Conservation (phyloP, 2,329 filamentous ascomycete genomes). For the Fusarium coffeatum region DNA sequence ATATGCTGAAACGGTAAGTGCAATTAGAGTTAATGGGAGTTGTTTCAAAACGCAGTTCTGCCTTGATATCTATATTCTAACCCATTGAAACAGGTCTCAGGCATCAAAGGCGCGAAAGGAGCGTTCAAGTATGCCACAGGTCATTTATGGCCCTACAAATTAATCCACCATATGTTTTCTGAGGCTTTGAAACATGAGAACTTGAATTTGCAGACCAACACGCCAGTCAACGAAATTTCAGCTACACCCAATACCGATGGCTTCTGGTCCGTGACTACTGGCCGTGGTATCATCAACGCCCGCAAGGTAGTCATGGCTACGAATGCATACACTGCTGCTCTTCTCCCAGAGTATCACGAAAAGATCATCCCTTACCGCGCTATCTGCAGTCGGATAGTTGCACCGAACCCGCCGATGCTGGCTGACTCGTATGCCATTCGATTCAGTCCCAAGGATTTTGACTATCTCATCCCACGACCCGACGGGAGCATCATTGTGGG, state of each 20-base stretch:
- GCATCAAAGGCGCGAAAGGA: constrained; percentile 28
- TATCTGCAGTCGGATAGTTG: constrained; percentile 50
- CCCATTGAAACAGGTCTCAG: too few species aligned
- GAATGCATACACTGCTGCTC: constrained; percentile 1
- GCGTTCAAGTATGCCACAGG: constrained; percentile 49
- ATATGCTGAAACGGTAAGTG: constrained; percentile 41
- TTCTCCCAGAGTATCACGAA: constrained; percentile 57
- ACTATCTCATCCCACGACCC: constrained; percentile 57
- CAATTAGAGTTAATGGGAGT: fast-evolving
- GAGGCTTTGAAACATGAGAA: constrained; percentile 31
- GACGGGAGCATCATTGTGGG: constrained; percentile 55
- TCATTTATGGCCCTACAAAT: constrained; percentile 51
- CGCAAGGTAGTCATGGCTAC: background rate
- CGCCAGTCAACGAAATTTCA: constrained; percentile 39
- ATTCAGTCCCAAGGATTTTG: constrained; percentile 49
- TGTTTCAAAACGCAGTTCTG: too few species aligned
- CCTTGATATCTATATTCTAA: fast-evolving
- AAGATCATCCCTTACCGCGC: constrained; percentile 69
- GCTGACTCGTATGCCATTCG: constrained; percentile 41
- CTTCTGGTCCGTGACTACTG: constrained; percentile 15
- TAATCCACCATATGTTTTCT: constrained; percentile 45
- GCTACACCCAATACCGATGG: constrained; percentile 2
- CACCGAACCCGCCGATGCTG: constrained; percentile 34
- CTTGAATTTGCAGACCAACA: constrained; percentile 49
- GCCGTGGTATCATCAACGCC: constrained; percentile 57